These are phyloP conservation scores for Dioscorea cayenensis DNA, from an alignment of 116 monocot species.

Conservation along the genomic window DNA sequence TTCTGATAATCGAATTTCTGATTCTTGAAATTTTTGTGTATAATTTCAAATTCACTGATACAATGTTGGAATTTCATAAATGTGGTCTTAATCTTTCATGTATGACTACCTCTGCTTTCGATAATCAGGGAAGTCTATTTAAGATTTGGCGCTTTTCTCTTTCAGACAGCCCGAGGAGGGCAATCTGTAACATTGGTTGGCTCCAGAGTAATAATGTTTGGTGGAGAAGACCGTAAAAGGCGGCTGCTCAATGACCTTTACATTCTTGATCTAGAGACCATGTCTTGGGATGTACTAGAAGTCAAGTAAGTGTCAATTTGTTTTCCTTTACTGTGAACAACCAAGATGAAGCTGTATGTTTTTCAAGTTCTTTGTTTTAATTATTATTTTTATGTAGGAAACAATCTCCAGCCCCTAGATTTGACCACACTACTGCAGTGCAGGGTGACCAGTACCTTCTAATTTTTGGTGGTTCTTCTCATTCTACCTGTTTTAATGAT, in stretches of 20 bases:
- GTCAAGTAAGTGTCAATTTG: slow-evolving; percentile 28
- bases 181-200: slow-evolving; percentile 73
- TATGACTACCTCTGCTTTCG: neutral
- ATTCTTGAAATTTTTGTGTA: slow-evolving; percentile 4
- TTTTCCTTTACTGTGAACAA: neutral
- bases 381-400: slow-evolving; percentile 26
- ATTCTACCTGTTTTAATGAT: slow-evolving; percentile 77
- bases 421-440: slow-evolving; percentile 68
- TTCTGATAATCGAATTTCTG: slow-evolving; percentile 1
- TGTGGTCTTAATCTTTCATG: too few species aligned
- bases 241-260: slow-evolving; percentile 69
- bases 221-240: slow-evolving; percentile 72
- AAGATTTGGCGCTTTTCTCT: slow-evolving; percentile 3
- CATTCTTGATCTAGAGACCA: slow-evolving; percentile 80
- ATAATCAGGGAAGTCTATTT: neutral
- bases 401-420: slow-evolving; percentile 55
- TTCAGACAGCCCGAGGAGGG: slow-evolving; percentile 72
- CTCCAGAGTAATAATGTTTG: slow-evolving; percentile 74
- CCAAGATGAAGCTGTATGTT: slow-evolving; percentile 4
- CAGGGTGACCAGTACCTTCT: slow-evolving; percentile 73
- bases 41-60: too few species aligned
- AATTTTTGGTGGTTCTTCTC: slow-evolving; percentile 87
- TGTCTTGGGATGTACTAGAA: slow-evolving; percentile 65
- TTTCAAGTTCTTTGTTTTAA: neutral
- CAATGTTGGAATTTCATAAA: too few species aligned